Percentiles rank a stretch among this genome's conserved stretches.
Conservation (phyloP, 345 rosid genomes). For the Gossypium arboreum region DNA sequence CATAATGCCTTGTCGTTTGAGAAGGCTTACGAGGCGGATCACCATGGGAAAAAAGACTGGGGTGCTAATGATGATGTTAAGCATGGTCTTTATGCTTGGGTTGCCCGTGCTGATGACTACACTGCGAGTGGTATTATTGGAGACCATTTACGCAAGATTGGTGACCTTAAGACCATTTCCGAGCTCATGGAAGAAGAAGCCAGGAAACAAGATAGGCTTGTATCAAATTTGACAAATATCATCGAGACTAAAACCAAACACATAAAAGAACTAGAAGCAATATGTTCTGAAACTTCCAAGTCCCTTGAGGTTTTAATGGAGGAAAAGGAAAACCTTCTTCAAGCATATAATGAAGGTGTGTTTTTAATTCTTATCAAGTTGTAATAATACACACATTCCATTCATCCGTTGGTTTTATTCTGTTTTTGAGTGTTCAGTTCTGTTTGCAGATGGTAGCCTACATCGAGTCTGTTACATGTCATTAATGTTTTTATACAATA, state of each 20-base stretch:
- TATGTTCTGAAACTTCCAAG: slow-evolving; percentile 48
- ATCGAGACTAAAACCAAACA: slow-evolving; percentile 50
- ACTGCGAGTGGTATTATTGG: slow-evolving; percentile 57
- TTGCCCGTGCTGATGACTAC: slow-evolving; percentile 86
- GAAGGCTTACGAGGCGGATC: slow-evolving; percentile 78
- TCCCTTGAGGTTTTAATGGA: slow-evolving; percentile 43
- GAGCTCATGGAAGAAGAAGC: slow-evolving; percentile 84
- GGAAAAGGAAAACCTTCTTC: slow-evolving; percentile 78
- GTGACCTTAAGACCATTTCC: slow-evolving; percentile 72
- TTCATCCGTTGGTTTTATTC: neutral
- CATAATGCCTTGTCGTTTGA: slow-evolving; percentile 86
- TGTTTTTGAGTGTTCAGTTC: neutral
- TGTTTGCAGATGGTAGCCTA: neutral
- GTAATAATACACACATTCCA: neutral
- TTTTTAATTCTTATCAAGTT: slow-evolving; percentile 7
- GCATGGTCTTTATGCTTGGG: slow-evolving; percentile 80
- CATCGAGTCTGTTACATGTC: neutral
- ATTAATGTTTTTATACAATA: neutral
- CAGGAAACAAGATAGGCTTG: slow-evolving; percentile 66
- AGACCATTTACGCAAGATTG: slow-evolving; percentile 64
- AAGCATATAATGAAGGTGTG: slow-evolving; percentile 70
- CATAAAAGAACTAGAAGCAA: slow-evolving; percentile 54
- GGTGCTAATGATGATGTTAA: slow-evolving; percentile 33
- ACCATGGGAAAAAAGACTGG: slow-evolving; percentile 76
- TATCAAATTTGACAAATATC: slow-evolving; percentile 46